Evolutionary conservation across 2,329 filamentous ascomycete species (phyloP).

Genomic region (Penicillium brasilianum): DNA sequence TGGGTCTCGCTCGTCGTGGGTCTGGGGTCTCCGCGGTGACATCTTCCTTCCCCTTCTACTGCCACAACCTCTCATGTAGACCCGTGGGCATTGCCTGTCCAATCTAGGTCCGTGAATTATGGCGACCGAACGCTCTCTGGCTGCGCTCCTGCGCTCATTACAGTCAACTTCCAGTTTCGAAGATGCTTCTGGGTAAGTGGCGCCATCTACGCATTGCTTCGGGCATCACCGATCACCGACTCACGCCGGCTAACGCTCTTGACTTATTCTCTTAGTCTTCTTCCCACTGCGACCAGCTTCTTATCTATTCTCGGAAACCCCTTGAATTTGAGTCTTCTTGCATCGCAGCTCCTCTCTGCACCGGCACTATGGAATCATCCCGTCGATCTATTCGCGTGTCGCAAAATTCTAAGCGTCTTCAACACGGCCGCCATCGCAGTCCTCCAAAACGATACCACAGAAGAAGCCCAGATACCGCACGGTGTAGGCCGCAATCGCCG

Average conservation of each 20-base stretch:
- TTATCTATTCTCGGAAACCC: slow-evolving; percentile 62
- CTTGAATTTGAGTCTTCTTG: slow-evolving; percentile 64
- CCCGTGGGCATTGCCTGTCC: slow-evolving; percentile 15
- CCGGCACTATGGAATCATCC: slow-evolving; percentile 63
- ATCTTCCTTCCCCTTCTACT: neutral
- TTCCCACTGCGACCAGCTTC: slow-evolving; percentile 57
- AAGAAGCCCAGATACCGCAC: slow-evolving; percentile 43
- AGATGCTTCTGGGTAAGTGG: slow-evolving; percentile 62
- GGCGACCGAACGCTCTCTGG: slow-evolving; percentile 65
- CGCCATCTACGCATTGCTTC: slow-evolving; percentile 3
- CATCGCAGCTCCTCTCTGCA: slow-evolving; percentile 63
- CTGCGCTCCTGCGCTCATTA: slow-evolving; percentile 64
- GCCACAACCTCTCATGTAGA: slow-evolving; percentile 23
- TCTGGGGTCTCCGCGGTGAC: slow-evolving; percentile 40
- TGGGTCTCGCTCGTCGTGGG: slow-evolving; percentile 6
- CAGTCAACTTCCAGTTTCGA: slow-evolving; percentile 63
- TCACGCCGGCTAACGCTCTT: slow-evolving; percentile 20
- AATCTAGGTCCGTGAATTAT: slow-evolving; percentile 40
- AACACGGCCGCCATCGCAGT: slow-evolving; percentile 64
- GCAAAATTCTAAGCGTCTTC: slow-evolving; percentile 65
- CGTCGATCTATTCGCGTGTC: slow-evolving; percentile 60
- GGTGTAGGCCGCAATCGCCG: slow-evolving; percentile 52
- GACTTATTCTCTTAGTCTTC: slow-evolving; percentile 47
- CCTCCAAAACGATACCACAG: slow-evolving; percentile 52
- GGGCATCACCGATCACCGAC: slow-evolving; percentile 18